Base-by-base conservation (phyloP, 805 yeast species). In the Candida easanensis region DNA sequence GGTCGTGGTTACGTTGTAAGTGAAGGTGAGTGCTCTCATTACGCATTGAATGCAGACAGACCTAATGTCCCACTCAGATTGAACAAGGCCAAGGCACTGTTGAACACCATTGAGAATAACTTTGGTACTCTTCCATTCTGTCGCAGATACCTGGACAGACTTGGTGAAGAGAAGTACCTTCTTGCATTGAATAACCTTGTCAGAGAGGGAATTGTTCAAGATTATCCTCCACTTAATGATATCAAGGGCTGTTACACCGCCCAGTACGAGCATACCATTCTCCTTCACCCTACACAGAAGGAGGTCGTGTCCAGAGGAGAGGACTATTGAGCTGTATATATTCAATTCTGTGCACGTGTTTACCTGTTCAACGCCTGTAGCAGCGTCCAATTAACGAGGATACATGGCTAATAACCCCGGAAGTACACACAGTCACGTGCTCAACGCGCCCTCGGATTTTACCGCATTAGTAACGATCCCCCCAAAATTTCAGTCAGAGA, bases 81-180 rank as follows among this genome's bases (percentile, higher is more conserved):
- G 47, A 80, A 76, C 52, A 74, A 81, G 53, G 91, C 97, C 20
- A 83, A 80, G 62, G 71, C 76, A 34, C 70, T 93, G 51, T 67
- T 88, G 49, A 69, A 72, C 38, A 73, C 81, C 11, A 93, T 93
- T 56, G 82, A 88, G 60, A 71, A 76, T 44, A 79, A 86, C 56
- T 93, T 93, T 60, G 97, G 98, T 34, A 88, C 98, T 0, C 72
- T 93, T 53, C 98, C 99, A 3, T 93, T 90, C 79, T 93, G 99
- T 70, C 83, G 97, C 55, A 76, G 99, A 57, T 93, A 93, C 62
- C 71, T 93, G 61, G 99, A 93, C 61, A 76, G 95, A 52, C 58
- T 86, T 5, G 97, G 97, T 14, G 95, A 91, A 61, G 96, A 89
- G 36, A 90, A 89, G 68, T 91, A 93, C 58, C 70, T 91, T 45